A percentile compares a stretch with the other conserved stretches of the same genome.
Evolutionary conservation across 2,329 filamentous ascomycete species (phyloP).

Genomic region (Colletotrichum coccodes): DNA sequence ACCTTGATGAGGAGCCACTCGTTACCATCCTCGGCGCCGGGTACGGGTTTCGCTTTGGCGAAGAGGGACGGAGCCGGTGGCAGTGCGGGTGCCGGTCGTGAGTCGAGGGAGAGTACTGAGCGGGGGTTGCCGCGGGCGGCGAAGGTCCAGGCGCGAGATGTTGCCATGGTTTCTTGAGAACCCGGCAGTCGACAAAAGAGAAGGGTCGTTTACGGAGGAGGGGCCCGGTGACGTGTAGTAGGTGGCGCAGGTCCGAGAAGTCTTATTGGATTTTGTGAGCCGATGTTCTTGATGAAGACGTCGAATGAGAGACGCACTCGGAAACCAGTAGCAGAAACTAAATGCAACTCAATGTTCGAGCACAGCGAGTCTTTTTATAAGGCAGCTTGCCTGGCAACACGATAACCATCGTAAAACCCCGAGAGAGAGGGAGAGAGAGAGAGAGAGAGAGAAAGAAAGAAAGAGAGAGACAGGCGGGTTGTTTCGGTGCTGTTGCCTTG

Average conservation of each 20-base stretch:
- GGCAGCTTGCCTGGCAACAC: neutral
- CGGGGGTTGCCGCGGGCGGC: slow-evolving; percentile 40
- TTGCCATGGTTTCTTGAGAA: slow-evolving; percentile 2
- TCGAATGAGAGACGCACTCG: neutral
- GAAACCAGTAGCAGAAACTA: too few relatives aligned
- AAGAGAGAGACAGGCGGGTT: neutral
- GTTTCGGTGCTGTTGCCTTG: neutral
- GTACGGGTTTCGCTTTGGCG: slow-evolving; percentile 38
- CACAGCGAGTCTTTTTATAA: neutral
- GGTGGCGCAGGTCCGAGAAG: too few relatives aligned
- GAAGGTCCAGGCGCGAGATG: slow-evolving; percentile 42
- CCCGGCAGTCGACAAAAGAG: neutral
- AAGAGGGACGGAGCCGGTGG: slow-evolving; percentile 40
- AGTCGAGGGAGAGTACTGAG: slow-evolving; percentile 39
- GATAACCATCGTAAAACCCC: neutral
- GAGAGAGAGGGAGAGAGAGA: too few relatives aligned
- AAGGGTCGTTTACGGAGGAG: neutral
- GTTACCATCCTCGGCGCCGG: slow-evolving; percentile 33
- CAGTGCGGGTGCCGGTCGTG: slow-evolving; percentile 36
- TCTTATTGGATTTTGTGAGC: neutral
- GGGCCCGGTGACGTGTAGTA: too few relatives aligned
- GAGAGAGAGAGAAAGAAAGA: too few relatives aligned
- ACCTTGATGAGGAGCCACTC: slow-evolving; percentile 52
- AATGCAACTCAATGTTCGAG: neutral
- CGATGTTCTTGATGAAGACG: neutral